These are phyloP conservation scores for Ogataea trehalophila DNA, from an alignment of 805 yeast genomes.

Conservation along the genomic window DNA sequence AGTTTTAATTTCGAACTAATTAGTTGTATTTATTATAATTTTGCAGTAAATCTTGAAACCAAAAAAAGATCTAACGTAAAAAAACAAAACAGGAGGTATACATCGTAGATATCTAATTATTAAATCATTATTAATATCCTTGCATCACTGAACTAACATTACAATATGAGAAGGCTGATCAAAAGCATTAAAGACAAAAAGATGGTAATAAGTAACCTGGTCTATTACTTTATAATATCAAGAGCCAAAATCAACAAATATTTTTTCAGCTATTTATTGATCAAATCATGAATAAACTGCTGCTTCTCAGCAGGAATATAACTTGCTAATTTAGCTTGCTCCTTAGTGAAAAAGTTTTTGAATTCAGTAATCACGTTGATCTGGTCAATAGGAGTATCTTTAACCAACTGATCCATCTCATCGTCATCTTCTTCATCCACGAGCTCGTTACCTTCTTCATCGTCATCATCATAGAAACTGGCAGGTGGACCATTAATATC, in stretches of 20 bases:
- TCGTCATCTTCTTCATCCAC: slow-evolving; percentile 18
- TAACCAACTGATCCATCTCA: slow-evolving; percentile 29
- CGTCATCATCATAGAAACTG: slow-evolving; percentile 30
- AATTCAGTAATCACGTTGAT: slow-evolving; percentile 32
- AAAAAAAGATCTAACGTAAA: background rate
- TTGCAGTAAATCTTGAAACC: background rate
- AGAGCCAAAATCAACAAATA: background rate
- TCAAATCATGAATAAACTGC: slow-evolving; percentile 14
- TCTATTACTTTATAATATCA: background rate
- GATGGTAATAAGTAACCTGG: too few species aligned
- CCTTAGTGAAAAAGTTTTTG: slow-evolving; percentile 17
- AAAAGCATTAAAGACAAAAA: too few species aligned
- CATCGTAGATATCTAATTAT: too few species aligned
- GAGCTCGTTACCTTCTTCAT: slow-evolving; percentile 10
- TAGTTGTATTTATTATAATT: too few species aligned
- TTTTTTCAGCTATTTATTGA: background rate
- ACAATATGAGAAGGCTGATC: too few species aligned
- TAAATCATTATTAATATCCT: too few species aligned
- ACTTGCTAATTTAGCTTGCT: slow-evolving; percentile 10
- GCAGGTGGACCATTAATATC: slow-evolving; percentile 31
- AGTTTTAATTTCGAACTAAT: background rate
- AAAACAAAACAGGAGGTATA: background rate
- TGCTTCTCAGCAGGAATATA: slow-evolving; percentile 16
- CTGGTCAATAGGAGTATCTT: slow-evolving; percentile 28
- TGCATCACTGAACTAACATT: too few species aligned